Evolutionary conservation across 164 flowering plant genomes (phyloP).

Genomic region (Vitis riparia): DNA sequence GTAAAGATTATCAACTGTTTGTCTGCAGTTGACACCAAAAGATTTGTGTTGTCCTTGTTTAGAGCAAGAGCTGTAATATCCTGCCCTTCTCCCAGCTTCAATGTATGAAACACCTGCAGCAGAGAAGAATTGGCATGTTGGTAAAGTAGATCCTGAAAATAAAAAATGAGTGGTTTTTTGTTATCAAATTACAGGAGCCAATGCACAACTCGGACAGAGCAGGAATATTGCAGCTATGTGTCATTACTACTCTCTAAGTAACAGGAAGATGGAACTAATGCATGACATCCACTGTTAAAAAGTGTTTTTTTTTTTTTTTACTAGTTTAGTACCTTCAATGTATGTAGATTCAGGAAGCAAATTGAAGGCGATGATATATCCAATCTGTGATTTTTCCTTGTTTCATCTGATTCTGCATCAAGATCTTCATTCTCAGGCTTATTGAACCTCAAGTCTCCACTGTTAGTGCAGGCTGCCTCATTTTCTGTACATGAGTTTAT

Average conservation of each 20-base stretch:
- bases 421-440: conserved; percentile 20
- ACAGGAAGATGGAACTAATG: background rate
- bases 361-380: conserved; percentile 68
- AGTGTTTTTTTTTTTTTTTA: background rate
- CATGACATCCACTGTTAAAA: background rate
- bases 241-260: background rate
- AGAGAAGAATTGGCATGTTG: background rate
- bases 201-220: background rate
- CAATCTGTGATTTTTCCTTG: conserved; percentile 28
- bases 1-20: conserved; percentile 88
- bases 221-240: background rate
- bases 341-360: conserved; percentile 76
- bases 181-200: background rate
- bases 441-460: conserved; percentile 16
- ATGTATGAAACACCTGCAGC: conserved; percentile 68
- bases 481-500: conserved; percentile 42
- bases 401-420: conserved; percentile 24
- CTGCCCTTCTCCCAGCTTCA: conserved; percentile 76
- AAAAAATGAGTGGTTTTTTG: background rate
- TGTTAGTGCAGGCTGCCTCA: conserved; percentile 25
- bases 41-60: conserved; percentile 86
- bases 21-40: conserved; percentile 87
- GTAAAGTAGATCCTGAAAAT: background rate
- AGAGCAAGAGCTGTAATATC: conserved; percentile 83
- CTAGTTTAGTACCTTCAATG: conserved; percentile 55